Evolutionary conservation across 768 basidiomycete species (phyloP), one percentile per base, ranked within the genome.

Genomic region (Lactifluus echinatus): DNA sequence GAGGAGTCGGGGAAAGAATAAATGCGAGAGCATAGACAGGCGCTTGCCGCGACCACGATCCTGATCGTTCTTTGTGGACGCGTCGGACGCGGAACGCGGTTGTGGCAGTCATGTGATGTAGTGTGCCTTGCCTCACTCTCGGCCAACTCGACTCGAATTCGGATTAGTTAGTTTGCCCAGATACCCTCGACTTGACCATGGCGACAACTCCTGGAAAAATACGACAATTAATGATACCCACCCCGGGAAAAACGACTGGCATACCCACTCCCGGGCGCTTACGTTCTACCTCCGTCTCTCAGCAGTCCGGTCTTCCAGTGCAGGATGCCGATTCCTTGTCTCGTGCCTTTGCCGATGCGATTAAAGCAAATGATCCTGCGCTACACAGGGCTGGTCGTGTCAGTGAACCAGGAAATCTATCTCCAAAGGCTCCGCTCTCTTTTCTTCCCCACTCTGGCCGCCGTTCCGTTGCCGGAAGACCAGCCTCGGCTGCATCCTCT

Each of bases 331-430:
- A 85, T 47, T 82, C 77, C 61, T 80, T 84, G 66, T 77, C 81
- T 45, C 80, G 79, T 64, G 84, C 88, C n/a, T 84, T 91, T 62
- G 81, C 77, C 42, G 88, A 89, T 62, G 89, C 89, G 28, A 81
- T 91, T 68, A 85, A 78, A 67, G 80, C 87, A 52, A 89, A 91
- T 64, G 85, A 91, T 67, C 89, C 89, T 37, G 80, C 85, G 17
- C 79, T 80, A 42, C 88, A 90, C 68, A 80, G 84, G 50, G 63
- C 74, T 52, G 70, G 71, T 46, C 64, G 75, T 39, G 29, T 67
- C 59, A 74, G 70, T 62, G 75, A 69, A 62, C 69, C 75, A 48
- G 66, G 65, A 52, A 75, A 75, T 1, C 68, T 79, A 23, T 78
- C 81, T 12, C 72, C 82, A 44, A 74, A 73, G 43, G 68, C 74